A percentile compares a stretch with the other conserved stretches of the same genome.
phyloP scores from a whole-genome alignment of 768 basidiomycete genomes.

The Jaapia argillacea region DNA sequence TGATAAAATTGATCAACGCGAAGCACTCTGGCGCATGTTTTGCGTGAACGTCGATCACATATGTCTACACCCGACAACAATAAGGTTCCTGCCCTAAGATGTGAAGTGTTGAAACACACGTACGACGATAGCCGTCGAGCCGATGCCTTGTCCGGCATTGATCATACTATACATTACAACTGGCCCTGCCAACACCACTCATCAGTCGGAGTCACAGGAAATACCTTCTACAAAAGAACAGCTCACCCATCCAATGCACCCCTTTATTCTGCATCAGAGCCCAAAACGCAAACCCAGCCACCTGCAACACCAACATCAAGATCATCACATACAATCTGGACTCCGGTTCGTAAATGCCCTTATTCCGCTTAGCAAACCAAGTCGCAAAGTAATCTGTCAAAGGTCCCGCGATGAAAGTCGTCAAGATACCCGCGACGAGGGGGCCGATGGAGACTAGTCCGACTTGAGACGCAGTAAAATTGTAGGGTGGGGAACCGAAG shows the following conservation, averaged over 20 bases:
- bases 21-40: neutral
- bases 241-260: neutral
- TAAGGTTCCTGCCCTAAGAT: neutral
- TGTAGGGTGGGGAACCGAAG: neutral
- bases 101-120: neutral
- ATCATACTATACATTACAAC: neutral
- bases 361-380: neutral
- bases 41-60: neutral
- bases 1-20: neutral
- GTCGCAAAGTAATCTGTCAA: neutral
- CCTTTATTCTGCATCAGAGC: neutral
- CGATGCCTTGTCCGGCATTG: neutral
- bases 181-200: neutral
- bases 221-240: neutral
- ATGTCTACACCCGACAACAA: neutral
- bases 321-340: neutral
- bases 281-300: neutral
- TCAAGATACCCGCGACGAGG: neutral
- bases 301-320: neutral
- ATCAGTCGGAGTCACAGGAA: neutral
- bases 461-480: neutral
- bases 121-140: neutral
- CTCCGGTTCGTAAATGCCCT: neutral
- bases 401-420: neutral
- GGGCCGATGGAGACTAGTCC: neutral